Conservation (phyloP, 441 rosid species). For the Populus hybrid region DNA sequence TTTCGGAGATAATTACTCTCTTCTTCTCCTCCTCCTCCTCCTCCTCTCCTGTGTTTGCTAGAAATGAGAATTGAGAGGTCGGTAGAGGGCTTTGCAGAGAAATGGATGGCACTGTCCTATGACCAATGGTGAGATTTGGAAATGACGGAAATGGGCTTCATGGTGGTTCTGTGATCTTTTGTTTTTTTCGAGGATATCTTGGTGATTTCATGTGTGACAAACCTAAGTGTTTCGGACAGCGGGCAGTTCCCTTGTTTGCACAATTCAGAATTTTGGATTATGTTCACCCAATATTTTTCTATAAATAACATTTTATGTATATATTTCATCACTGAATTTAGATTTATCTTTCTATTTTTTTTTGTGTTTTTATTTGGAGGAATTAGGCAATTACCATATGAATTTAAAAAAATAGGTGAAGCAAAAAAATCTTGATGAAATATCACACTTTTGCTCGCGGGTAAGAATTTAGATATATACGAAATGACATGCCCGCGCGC, state of each 20-base stretch:
- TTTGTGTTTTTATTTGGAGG: too few species aligned
- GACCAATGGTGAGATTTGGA: not conserved
- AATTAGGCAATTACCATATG: too few species aligned
- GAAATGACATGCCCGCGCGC: too few species aligned
- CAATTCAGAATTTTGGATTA: not conserved
- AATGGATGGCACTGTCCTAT: not conserved
- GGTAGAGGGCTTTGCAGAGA: not conserved
- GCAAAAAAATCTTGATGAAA: too few species aligned
- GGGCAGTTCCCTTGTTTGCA: not conserved
- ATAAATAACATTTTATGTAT: not conserved
- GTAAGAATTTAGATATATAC: too few species aligned
- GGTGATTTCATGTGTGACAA: not conserved
- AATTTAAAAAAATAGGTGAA: too few species aligned
- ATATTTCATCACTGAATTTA: not conserved
- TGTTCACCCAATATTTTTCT: not conserved
- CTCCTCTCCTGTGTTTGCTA: not conserved
- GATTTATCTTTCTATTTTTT: too few species aligned
- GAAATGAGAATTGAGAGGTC: not conserved
- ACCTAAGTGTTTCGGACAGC: not conserved
- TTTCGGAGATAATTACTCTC: not conserved
- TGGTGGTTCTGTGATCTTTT: not conserved
- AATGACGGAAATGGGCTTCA: not conserved
- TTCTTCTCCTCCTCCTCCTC: not conserved
- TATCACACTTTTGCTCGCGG: too few species aligned
- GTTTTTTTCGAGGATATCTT: not conserved